These are phyloP conservation scores for Nakataea oryzae DNA, from an alignment of 2,329 filamentous ascomycete species.

Conservation along the genomic window DNA sequence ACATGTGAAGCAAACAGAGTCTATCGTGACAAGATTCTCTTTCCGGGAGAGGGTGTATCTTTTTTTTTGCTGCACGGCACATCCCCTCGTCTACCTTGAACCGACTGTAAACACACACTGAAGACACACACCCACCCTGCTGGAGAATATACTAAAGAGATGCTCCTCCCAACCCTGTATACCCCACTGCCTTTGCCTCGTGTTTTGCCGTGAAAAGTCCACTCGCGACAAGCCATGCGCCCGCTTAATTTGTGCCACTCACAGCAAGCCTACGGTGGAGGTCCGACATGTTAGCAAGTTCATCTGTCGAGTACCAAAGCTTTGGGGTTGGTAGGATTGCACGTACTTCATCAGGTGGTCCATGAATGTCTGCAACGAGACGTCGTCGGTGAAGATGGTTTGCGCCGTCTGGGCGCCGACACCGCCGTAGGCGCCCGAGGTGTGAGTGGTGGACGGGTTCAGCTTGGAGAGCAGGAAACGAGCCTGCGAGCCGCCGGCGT, in stretches of 20 bases:
- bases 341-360: slow-evolving; percentile 98
- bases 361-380: slow-evolving; percentile 98
- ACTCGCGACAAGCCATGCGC: not conserved
- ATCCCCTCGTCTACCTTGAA: not conserved
- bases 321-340: not conserved
- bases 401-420: slow-evolving; percentile 79
- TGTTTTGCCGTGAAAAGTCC: not conserved
- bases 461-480: slow-evolving; percentile 95
- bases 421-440: slow-evolving; percentile 82
- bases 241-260: slow-evolving; percentile 45
- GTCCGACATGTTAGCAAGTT: slow-evolving; percentile 8
- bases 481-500: slow-evolving; percentile 95
- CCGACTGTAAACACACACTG: not conserved
- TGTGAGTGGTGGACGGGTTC: slow-evolving; percentile 95
- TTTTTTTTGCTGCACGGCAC: not conserved
- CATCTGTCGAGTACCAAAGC: not conserved
- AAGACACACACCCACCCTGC: too few relatives aligned
- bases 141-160: not conserved
- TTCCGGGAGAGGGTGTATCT: not conserved
- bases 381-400: slow-evolving; percentile 98
- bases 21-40: not conserved
- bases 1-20: not conserved
- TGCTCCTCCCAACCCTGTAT: not conserved
- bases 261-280: slow-evolving; percentile 39
- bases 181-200: too few relatives aligned